These are phyloP conservation scores for Castanospermum australe DNA, from an alignment of 306 rosid genomes.

Conservation along the genomic window DNA sequence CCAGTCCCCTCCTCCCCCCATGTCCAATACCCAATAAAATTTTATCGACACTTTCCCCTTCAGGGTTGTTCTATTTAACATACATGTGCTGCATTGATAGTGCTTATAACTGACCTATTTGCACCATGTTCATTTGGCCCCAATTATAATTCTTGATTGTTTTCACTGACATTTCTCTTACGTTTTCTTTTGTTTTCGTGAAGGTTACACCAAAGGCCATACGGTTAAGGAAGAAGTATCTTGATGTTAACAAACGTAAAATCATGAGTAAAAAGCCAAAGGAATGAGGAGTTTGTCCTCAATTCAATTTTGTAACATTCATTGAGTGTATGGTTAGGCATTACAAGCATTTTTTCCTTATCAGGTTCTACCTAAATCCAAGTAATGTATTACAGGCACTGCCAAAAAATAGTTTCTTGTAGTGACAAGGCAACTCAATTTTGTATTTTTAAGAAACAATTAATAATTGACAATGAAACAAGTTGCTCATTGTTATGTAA, in stretches of 20 bases:
- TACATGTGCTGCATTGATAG: not conserved
- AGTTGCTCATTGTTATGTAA: constrained; percentile 22
- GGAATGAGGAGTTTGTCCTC: constrained; percentile 49
- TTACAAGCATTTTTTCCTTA: constrained; percentile 13
- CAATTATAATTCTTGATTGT: not conserved
- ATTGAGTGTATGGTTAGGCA: constrained; percentile 12
- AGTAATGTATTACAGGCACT: constrained; percentile 20
- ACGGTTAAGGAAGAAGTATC: constrained; percentile 85
- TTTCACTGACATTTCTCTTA: not conserved
- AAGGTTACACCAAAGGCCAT: constrained; percentile 95
- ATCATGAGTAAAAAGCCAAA: constrained; percentile 76
- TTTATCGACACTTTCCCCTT: not conserved
- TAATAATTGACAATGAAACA: constrained; percentile 21
- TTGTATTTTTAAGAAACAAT: constrained; percentile 24
- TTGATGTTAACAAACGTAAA: constrained; percentile 90
- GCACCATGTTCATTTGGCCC: not conserved
- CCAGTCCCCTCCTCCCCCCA: not conserved
- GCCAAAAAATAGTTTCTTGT: constrained; percentile 25
- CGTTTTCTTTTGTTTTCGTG: constrained; percentile 1
- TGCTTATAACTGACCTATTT: not conserved
- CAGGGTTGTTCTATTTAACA: not conserved
- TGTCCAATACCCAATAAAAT: not conserved
- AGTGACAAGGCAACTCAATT: constrained; percentile 27
- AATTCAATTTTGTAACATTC: constrained; percentile 37
- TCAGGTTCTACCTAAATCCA: constrained; percentile 29